Conservation (phyloP, 2,329 filamentous ascomycete genomes). For the Colletotrichum lupini region DNA sequence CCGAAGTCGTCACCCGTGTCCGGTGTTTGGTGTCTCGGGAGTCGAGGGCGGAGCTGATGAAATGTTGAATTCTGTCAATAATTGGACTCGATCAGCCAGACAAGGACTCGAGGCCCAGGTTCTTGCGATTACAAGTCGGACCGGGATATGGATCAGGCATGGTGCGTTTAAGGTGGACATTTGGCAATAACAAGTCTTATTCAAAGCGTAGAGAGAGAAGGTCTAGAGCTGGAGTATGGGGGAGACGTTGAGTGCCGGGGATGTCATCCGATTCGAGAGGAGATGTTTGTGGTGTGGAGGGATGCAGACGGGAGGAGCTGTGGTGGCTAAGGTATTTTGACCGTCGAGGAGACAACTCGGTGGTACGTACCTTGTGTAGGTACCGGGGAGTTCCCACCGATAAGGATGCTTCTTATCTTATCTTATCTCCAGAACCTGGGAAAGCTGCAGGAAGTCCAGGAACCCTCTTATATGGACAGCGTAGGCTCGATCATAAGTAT, state of each 20-base stretch:
- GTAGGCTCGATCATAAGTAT: background rate
- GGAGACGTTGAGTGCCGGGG: background rate
- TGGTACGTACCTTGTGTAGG: background rate
- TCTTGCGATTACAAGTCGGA: conserved; percentile 15
- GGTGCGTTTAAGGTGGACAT: background rate
- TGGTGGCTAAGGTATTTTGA: background rate
- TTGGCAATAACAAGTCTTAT: background rate
- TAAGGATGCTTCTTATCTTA: background rate
- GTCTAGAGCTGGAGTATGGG: background rate
- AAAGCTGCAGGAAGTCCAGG: no score
- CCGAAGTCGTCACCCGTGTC: conserved; percentile 22
- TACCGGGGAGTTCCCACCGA: background rate
- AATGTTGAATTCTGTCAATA: background rate
- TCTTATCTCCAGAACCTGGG: background rate
- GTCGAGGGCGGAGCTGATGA: conserved; percentile 18
- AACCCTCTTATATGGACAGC: no score
- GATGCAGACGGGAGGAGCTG: conserved; percentile 3
- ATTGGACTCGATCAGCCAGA: background rate
- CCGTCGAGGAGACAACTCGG: background rate
- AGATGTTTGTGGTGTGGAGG: background rate
- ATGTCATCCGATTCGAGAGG: background rate
- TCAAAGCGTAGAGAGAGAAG: background rate
- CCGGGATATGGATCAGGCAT: background rate
- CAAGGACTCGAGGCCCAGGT: background rate
- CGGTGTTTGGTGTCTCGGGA: conserved; percentile 35